Base-by-base conservation (phyloP, 768 basidiomycete genomes). In the Serendipita indica region DNA sequence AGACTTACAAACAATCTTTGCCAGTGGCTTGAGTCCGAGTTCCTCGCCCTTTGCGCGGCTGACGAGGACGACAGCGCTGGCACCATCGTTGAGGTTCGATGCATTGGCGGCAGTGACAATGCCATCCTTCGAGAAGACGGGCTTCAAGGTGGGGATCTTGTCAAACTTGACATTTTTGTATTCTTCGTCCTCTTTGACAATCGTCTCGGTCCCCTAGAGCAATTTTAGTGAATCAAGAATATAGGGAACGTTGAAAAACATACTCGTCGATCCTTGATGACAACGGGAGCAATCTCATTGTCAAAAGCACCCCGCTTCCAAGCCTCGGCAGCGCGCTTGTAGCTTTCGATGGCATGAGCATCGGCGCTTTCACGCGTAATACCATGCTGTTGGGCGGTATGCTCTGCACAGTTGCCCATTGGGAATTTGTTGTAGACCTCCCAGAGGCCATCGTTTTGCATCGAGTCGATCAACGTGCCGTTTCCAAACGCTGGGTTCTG, bases 371-470 rank as follows among this genome's bases (percentile, higher is more conserved):
- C 86, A 41, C 96, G 86, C 57, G 82, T 77, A 71, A 99, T 93
- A 35, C 73, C 72, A 70, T 84, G 75, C 71, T 92, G 92, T 63
- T 78, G 79, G 14, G 92, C 89, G 28, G 87, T 81, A 65, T 75
- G 69, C 72, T 99, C 96, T 65, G 82, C 94, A 69, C 94, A 98
- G 78, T 89, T 89, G 60, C 96, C 96, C 96, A 99, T 99, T 30
- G 91, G 84, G 68, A 90, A 88, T 72, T 97, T 83, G 78, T 96
- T 92, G 79, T 91, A 96, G 57, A 89, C 90, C 71, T 99, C 96
- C 82, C 84, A 88, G 54, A 99, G 86, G 64, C 93, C 96, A 65
- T 99, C 96, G 65, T 72, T 78, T 71, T 93, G 86, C 33, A 98
- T 77, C 13, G 93, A 86, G 70, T 98, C 96, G 62, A 74, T 82